A percentile compares a stretch with the other conserved stretches of the same genome.
These are phyloP conservation scores for Pythium brachiatum DNA, from an alignment of 352 stramenopile genomes.

Conservation along the genomic window DNA sequence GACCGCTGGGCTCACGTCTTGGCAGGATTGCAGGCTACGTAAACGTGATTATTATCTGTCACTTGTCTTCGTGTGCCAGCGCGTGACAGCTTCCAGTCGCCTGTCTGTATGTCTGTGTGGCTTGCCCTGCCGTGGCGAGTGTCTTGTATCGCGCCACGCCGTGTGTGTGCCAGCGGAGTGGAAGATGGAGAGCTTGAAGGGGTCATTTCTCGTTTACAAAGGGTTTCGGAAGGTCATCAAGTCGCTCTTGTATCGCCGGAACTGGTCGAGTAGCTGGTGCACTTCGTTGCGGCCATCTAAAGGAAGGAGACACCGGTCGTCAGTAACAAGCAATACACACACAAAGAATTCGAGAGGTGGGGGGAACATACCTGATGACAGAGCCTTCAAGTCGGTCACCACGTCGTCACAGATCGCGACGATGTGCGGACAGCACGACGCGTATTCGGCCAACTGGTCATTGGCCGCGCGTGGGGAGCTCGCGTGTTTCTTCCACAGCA, in stretches of 20 bases:
- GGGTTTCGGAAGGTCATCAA: constrained; percentile 69
- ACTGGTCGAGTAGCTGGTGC: constrained; percentile 62
- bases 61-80: constrained; percentile 11
- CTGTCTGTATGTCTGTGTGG: not conserved
- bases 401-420: constrained; percentile 78
- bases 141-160: not conserved
- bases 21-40: constrained; percentile 14
- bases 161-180: not conserved
- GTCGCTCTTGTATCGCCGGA: constrained; percentile 69
- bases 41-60: constrained; percentile 35
- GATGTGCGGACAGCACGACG: constrained; percentile 71
- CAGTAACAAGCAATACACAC: constrained; percentile 5
- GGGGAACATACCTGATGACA: constrained; percentile 57
- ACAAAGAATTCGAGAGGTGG: constrained; percentile 1
- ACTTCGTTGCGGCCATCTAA: constrained; percentile 64
- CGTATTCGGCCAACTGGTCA: constrained; percentile 70
- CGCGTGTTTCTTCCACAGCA: constrained; percentile 82
- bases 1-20: constrained; percentile 1
- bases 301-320: not conserved
- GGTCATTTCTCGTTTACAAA: constrained; percentile 41
- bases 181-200: not conserved
- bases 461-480: constrained; percentile 65
- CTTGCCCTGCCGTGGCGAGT: not conserved
- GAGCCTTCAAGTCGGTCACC: constrained; percentile 76
- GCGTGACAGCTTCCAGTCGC: constrained; percentile 1